Base-by-base conservation (phyloP, 371 early-diverging fungal genomes). In the Batrachochytrium dendrobatidis region DNA sequence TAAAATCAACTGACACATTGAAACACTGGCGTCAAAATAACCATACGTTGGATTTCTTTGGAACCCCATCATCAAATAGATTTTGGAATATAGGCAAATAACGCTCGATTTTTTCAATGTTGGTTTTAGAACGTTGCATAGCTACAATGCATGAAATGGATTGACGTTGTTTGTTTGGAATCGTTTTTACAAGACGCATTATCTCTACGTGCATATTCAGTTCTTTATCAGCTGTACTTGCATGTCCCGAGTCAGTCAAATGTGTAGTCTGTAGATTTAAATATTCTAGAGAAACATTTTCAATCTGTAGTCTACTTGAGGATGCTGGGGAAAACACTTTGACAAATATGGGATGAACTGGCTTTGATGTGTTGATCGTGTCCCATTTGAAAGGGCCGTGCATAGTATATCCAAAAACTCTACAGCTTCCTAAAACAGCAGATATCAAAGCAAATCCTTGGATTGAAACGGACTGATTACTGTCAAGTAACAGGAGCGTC, bases 381-480 rank as follows among this genome's bases (percentile, higher is more conserved):
- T 58, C 25, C 61, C 61, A 64, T 5, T 10, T 48, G 18, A 34
- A 43, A 50, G 54, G 44, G 53, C 22, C 39, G 33, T 43, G 31
- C 29, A 39, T 26, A 29, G 55, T 60, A 30, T 68, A 65, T n/a
- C 83, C 83, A 32, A 73, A 48, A 7, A 73, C 65, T 3, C 69
- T 49, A 4, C 76, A 55, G 20, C 74, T 60, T 8, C 83, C 83
- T 39, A 66, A 46, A 2, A 82, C 53, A 4, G 76, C 73, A 12
- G 77, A 73, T n/a, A 81, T 43, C 8, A 67, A 57, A 3, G 71
- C 79, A 22, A 73, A 66, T 1, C 83, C 83, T 35, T 73, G 70
- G 58, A 83, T 80, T 1, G 73, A 76, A 30, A 82, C 32, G 7
- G 67, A 64, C 82, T 81, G 53, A n/a, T n/a, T n/a, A n/a, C n/a